Evolutionary conservation across 2,329 filamentous ascomycete genomes (phyloP).

Genomic region (Pyricularia pennisetigena): DNA sequence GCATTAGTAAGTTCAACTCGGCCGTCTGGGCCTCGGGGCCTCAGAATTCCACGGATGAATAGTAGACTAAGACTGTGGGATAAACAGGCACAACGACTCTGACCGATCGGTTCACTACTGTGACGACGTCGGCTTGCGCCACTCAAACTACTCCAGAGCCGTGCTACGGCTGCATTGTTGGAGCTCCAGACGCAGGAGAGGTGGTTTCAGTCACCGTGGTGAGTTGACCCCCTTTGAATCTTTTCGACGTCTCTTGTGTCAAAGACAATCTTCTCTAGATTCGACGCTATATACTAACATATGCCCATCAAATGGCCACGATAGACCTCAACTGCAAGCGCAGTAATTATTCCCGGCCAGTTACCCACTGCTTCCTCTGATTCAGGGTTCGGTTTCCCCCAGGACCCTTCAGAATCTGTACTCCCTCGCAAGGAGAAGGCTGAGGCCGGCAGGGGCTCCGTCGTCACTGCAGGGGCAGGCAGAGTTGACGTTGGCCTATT

Average conservation of each 20-base stretch:
- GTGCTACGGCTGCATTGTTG: slow-evolving; percentile 20
- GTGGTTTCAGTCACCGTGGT: not conserved
- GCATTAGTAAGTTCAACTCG: slow-evolving; percentile 12
- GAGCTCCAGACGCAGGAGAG: slow-evolving; percentile 7
- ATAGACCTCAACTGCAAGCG: not conserved
- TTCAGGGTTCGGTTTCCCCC: not conserved
- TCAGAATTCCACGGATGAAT: not conserved
- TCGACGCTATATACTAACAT: not conserved
- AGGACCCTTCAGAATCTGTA: not conserved
- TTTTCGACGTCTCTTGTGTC: not conserved
- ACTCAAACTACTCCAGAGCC: slow-evolving; percentile 14
- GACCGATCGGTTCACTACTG: slow-evolving; percentile 13
- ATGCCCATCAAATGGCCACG: not conserved
- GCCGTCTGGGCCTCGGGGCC: not conserved
- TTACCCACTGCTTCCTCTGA: not conserved
- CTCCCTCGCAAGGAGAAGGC: not conserved
- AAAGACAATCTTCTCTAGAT: not conserved
- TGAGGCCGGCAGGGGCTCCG: not conserved
- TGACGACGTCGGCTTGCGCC: slow-evolving; percentile 19
- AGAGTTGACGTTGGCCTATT: not conserved
- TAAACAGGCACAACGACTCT: slow-evolving; percentile 12
- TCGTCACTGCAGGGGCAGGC: not conserved
- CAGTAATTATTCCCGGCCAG: not conserved
- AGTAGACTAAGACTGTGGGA: not conserved
- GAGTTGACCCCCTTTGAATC: not conserved